These are phyloP conservation scores for Raffaelea albimanens DNA, from an alignment of 2,329 filamentous ascomycete genomes.

Conservation along the genomic window DNA sequence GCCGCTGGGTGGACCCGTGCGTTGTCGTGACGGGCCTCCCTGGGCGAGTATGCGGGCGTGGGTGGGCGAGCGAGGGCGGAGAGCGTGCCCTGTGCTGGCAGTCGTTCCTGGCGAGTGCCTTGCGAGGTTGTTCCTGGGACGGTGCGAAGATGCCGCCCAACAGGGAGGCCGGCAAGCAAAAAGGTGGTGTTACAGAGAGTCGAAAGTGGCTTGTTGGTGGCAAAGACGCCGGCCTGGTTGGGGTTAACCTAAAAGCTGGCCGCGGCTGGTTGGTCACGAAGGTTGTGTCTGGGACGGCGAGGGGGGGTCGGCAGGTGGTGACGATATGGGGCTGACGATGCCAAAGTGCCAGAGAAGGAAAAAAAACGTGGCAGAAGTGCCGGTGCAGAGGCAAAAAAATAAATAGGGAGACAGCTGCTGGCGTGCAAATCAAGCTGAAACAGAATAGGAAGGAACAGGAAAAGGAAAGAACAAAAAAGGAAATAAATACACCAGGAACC, in stretches of 20 bases:
- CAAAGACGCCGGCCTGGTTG: background rate
- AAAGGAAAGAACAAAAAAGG: background rate
- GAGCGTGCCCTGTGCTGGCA: too few relatives aligned
- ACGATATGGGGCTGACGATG: background rate
- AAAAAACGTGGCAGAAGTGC: background rate
- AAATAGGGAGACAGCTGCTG: too few relatives aligned
- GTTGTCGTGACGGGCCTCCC: too few relatives aligned
- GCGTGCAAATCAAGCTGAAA: background rate
- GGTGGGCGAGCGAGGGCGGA: too few relatives aligned
- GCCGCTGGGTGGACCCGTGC: too few relatives aligned
- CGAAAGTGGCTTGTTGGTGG: background rate
- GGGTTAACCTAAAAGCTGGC: too few relatives aligned
- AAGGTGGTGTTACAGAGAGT: background rate
- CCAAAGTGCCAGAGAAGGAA: background rate
- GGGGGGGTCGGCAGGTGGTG: background rate
- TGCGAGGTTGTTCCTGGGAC: too few relatives aligned
- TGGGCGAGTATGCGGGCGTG: too few relatives aligned
- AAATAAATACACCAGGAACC: background rate
- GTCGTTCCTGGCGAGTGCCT: too few relatives aligned
- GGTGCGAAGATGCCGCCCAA: too few relatives aligned
- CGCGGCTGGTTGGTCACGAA: background rate
- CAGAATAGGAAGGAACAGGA: background rate
- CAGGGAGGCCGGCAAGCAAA: too few relatives aligned
- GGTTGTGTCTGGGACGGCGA: background rate
- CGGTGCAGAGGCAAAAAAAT: too few relatives aligned